Evolutionary conservation across 2,329 filamentous ascomycete species (phyloP).

Genomic region (Teratosphaeria epicoccoides): DNA sequence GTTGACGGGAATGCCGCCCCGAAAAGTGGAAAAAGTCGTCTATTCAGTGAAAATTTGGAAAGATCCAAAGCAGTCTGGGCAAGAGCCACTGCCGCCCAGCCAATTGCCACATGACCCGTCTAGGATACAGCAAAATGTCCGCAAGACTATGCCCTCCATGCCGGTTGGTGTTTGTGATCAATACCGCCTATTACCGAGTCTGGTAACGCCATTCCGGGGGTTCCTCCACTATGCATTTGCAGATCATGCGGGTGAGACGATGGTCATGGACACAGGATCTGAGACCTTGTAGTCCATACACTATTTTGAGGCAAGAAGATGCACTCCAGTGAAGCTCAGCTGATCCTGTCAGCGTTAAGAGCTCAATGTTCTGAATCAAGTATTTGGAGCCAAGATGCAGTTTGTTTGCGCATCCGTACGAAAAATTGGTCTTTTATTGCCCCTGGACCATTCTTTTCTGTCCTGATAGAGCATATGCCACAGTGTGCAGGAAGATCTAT

Average conservation of each 20-base stretch:
- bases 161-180: background rate
- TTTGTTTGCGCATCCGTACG: too few relatives aligned
- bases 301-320: background rate
- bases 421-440: too few relatives aligned
- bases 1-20: background rate
- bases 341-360: background rate
- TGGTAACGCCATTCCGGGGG: background rate
- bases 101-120: background rate
- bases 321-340: background rate
- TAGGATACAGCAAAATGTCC: background rate
- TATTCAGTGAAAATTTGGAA: background rate
- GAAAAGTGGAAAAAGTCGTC: background rate
- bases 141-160: background rate
- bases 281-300: background rate
- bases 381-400: background rate
- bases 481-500: too few relatives aligned
- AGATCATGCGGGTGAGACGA: background rate
- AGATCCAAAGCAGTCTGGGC: background rate
- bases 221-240: background rate
- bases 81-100: background rate
- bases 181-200: background rate
- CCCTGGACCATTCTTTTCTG: too few relatives aligned
- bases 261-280: background rate
- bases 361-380: background rate
- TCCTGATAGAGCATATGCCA: too few relatives aligned